A percentile compares a stretch with the other conserved stretches of the same genome.
phyloP scores from a whole-genome alignment of 176 grass and related monocot genomes.

The Phoenix dactylifera region DNA sequence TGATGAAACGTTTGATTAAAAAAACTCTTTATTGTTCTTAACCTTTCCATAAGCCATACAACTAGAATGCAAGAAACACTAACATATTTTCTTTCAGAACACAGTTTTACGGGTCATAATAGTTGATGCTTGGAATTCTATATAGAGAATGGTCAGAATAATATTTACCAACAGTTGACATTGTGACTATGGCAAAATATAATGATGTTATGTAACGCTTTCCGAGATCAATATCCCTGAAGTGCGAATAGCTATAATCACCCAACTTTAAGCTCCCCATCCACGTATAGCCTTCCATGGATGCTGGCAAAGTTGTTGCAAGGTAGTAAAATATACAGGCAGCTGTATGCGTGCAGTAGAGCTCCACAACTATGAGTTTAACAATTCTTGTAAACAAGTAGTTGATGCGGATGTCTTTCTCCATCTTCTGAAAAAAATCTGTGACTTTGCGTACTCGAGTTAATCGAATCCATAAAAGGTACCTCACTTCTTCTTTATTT shows the following conservation, averaged over 20 bases:
- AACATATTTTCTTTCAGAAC: too few species aligned
- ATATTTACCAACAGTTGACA: conserved; percentile 85
- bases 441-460: conserved; percentile 52
- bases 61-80: too few species aligned
- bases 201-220: conserved; percentile 80
- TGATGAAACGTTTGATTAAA: too few species aligned
- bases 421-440: conserved; percentile 58
- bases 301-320: conserved; percentile 74
- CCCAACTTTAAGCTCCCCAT: conserved; percentile 82
- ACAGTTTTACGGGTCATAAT: too few species aligned
- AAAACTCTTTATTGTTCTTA: too few species aligned
- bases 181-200: conserved; percentile 95
- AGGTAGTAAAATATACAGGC: conserved; percentile 97
- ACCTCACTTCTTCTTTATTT: conserved; percentile 75
- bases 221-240: conserved; percentile 78
- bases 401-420: conserved; percentile 95
- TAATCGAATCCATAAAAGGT: conserved; percentile 85
- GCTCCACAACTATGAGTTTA: conserved; percentile 88
- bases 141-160: too few species aligned
- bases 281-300: conserved; percentile 90
- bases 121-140: too few species aligned
- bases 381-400: conserved; percentile 97
- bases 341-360: conserved; percentile 91
- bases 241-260: conserved; percentile 57
- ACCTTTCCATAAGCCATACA: too few species aligned